These are phyloP conservation scores for Chaetomium globosum DNA, from an alignment of 2,329 filamentous ascomycete species.

Conservation along the genomic window DNA sequence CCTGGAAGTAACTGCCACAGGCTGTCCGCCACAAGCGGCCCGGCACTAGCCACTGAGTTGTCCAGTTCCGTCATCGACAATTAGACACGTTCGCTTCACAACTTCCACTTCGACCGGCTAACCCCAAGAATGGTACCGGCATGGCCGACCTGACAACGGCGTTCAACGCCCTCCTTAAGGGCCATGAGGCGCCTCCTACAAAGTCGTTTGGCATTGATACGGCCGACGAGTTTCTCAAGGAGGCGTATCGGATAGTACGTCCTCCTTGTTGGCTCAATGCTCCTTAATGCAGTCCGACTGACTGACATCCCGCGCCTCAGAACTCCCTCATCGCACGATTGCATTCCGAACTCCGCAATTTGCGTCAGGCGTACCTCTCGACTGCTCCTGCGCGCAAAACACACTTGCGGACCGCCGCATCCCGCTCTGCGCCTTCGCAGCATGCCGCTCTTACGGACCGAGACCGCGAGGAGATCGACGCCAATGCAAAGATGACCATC, in stretches of 20 bases:
- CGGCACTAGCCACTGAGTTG: conserved; percentile 1
- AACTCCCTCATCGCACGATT: conserved; percentile 83
- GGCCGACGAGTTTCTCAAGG: conserved; percentile 86
- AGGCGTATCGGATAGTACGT: conserved; percentile 87
- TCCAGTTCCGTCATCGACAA: conserved; percentile 18
- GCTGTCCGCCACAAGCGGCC: neutral
- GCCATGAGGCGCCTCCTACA: conserved; percentile 57
- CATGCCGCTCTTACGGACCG: conserved; percentile 69
- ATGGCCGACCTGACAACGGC: conserved; percentile 67
- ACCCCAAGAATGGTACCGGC: conserved; percentile 2
- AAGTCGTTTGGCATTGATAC: conserved; percentile 51
- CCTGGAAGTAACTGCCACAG: neutral
- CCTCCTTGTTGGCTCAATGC: neutral
- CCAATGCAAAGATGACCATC: conserved; percentile 81
- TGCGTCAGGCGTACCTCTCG: conserved; percentile 89
- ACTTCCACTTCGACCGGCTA: neutral
- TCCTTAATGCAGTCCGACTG: conserved; percentile 6
- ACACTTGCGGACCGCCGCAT: conserved; percentile 49
- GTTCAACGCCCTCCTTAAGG: conserved; percentile 69
- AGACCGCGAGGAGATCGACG: conserved; percentile 84
- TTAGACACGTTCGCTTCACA: conserved; percentile 5
- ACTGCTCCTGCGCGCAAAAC: conserved; percentile 67
- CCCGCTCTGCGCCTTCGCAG: conserved; percentile 47
- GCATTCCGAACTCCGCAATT: conserved; percentile 75
- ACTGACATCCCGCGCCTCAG: conserved; percentile 49